These are phyloP conservation scores for Magnolia changhungtana DNA, from an alignment of 164 flowering plant species.

Conservation along the genomic window DNA sequence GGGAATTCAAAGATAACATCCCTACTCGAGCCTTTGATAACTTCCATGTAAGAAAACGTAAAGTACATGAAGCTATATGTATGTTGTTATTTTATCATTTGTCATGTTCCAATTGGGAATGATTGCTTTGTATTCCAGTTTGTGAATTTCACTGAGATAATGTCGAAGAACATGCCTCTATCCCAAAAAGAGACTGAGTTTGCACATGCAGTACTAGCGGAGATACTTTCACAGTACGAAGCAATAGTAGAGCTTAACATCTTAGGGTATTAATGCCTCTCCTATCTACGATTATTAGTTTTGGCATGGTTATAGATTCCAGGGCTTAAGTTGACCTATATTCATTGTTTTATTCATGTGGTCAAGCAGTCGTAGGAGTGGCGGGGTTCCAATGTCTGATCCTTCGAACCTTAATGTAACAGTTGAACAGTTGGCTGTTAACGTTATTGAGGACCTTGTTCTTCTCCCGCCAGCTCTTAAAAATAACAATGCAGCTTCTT, in stretches of 20 bases:
- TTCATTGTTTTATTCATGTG: neutral
- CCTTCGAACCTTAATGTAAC: too few species aligned
- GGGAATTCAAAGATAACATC: constrained; percentile 84
- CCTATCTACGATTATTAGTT: neutral
- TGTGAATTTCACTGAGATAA: constrained; percentile 76
- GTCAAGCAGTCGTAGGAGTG: constrained; percentile 36
- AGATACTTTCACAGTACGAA: constrained; percentile 76
- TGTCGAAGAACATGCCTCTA: constrained; percentile 51
- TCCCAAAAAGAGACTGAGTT: constrained; percentile 66
- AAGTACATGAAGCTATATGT: neutral
- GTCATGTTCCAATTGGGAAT: neutral
- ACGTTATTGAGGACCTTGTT: constrained; percentile 10
- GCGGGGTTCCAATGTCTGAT: constrained; percentile 20
- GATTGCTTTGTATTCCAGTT: constrained; percentile 34
- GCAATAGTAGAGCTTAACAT: constrained; percentile 63
- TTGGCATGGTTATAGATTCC: neutral
- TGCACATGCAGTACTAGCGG: constrained; percentile 74
- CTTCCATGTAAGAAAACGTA: constrained; percentile 54
- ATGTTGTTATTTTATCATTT: neutral
- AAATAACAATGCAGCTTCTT: constrained; percentile 27
- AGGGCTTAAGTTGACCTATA: neutral
- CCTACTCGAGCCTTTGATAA: constrained; percentile 85
- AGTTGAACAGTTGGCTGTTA: too few species aligned
- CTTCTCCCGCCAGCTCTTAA: constrained; percentile 65
- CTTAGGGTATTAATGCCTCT: constrained; percentile 41